Conservation (phyloP, 2,329 filamentous ascomycete genomes). For the Thermoascus crustaceus region DNA sequence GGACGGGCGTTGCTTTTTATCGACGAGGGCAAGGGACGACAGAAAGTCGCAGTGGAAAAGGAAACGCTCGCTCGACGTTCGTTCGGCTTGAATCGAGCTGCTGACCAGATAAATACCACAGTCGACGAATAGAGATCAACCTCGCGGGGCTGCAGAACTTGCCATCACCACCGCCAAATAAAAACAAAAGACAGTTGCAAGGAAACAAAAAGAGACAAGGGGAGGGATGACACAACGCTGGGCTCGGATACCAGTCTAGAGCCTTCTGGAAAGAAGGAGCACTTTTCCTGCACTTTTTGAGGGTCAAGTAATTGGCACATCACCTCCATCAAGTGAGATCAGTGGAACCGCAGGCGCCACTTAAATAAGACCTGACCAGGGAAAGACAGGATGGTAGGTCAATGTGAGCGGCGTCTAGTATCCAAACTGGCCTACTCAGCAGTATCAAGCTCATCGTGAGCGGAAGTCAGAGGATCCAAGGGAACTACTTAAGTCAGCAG, state of each 20-base stretch:
- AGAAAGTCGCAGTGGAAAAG: slow-evolving; percentile 13
- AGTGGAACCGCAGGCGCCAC: neutral
- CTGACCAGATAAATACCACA: slow-evolving; percentile 23
- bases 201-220: slow-evolving; percentile 3
- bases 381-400: slow-evolving; percentile 1
- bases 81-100: slow-evolving; percentile 20
- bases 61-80: slow-evolving; percentile 18
- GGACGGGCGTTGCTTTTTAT: slow-evolving; percentile 17
- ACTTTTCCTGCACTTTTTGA: no score
- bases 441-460: slow-evolving; percentile 91
- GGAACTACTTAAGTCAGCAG: slow-evolving; percentile 32
- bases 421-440: slow-evolving; percentile 56
- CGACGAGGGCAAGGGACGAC: slow-evolving; percentile 17
- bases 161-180: slow-evolving; percentile 5
- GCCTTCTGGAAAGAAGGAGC: no score
- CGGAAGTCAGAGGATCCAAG: slow-evolving; percentile 70
- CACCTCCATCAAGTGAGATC: neutral
- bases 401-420: slow-evolving; percentile 6
- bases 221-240: slow-evolving; percentile 3
- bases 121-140: slow-evolving; percentile 6
- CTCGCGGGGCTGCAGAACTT: neutral
- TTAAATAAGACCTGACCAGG: neutral
- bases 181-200: slow-evolving; percentile 5
- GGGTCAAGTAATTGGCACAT: neutral
- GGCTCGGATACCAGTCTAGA: no score